Evolutionary conservation across 2,329 filamentous ascomycete species (phyloP).

Genomic region (Apiospora marii): DNA sequence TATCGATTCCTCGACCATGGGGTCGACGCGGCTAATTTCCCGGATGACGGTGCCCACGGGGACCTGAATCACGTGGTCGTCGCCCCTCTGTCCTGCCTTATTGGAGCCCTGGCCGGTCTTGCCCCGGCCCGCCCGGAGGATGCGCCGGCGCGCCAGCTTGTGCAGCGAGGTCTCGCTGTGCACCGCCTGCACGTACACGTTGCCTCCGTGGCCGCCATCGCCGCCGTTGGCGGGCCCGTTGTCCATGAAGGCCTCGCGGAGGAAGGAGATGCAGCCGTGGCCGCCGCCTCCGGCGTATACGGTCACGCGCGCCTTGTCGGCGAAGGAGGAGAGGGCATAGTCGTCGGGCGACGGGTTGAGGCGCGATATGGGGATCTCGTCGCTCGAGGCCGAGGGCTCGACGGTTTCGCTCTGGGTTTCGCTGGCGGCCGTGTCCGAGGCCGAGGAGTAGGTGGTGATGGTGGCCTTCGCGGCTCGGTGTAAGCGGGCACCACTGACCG

Average conservation of each 20-base stretch:
- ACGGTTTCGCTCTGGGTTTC: conserved; percentile 28
- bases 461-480: conserved; percentile 34
- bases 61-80: conserved; percentile 88
- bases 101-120: conserved; percentile 79
- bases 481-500: background rate
- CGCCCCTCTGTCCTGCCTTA: conserved; percentile 78
- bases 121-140: conserved; percentile 78
- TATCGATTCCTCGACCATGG: conserved; percentile 69
- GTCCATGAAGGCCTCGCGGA: conserved; percentile 87
- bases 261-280: conserved; percentile 92
- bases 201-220: conserved; percentile 90
- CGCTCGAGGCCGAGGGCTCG: conserved; percentile 41
- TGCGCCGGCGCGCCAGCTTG: conserved; percentile 81
- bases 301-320: conserved; percentile 82
- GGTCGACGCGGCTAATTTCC: conserved; percentile 82
- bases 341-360: conserved; percentile 86
- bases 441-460: conserved; percentile 36
- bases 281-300: conserved; percentile 84
- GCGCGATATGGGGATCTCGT: conserved; percentile 58
- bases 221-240: conserved; percentile 94
- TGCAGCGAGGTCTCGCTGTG: conserved; percentile 91
- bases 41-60: conserved; percentile 91
- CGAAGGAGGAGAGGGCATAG: conserved; percentile 83
- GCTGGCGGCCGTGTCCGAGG: conserved; percentile 29
- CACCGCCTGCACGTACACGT: conserved; percentile 92